Conservation (phyloP, 768 basidiomycete species). For the Leucocoprinus sp. region DNA sequence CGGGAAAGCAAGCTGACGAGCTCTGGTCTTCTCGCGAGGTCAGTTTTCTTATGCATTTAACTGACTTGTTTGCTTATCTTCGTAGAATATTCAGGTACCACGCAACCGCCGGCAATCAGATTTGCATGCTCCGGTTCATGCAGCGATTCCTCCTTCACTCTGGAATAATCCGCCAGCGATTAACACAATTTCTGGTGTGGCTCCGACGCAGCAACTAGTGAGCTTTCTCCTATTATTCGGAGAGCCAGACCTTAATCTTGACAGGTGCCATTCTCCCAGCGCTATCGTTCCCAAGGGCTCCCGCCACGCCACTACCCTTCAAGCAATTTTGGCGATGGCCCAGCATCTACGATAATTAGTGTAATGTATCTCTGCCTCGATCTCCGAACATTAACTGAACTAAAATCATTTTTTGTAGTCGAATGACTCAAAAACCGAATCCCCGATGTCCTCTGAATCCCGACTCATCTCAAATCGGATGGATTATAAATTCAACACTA, state of each 20-base stretch:
- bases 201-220: slow-evolving; percentile 1
- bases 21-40: slow-evolving; percentile 28
- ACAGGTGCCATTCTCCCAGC: slow-evolving; percentile 4
- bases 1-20: slow-evolving; percentile 23
- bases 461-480: background rate
- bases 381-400: background rate
- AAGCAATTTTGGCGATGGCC: slow-evolving; percentile 1
- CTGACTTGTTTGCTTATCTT: background rate
- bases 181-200: background rate
- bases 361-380: background rate
- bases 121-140: background rate
- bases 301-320: slow-evolving; percentile 6
- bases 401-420: background rate
- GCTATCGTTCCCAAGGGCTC: background rate
- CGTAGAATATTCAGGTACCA: slow-evolving; percentile 17
- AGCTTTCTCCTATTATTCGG: background rate
- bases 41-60: background rate
- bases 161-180: background rate
- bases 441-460: background rate
- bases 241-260: background rate
- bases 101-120: background rate
- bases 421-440: background rate
- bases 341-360: background rate
- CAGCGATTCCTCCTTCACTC: background rate
- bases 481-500: slow-evolving; percentile 8